Conservation (phyloP, 768 basidiomycete species). For the Tulasnella sp. region DNA sequence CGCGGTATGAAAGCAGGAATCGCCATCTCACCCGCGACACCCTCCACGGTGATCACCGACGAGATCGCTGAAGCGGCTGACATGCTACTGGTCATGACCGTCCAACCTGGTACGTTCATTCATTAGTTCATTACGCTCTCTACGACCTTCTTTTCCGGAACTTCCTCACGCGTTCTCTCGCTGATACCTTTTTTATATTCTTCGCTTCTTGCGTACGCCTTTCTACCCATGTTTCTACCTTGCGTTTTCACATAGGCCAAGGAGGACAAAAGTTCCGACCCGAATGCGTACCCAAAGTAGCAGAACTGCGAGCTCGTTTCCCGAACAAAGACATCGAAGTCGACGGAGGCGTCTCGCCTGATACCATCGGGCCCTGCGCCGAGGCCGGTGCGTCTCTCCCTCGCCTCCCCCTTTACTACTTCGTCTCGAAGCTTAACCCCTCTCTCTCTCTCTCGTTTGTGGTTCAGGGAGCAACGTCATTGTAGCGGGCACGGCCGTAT, state of each 20-base stretch:
- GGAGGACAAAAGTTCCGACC: slow-evolving; percentile 97
- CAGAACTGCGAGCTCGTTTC: slow-evolving; percentile 84
- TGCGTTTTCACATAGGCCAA: slow-evolving; percentile 83
- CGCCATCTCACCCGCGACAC: slow-evolving; percentile 94
- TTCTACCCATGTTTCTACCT: too few species aligned
- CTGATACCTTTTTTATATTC: background rate
- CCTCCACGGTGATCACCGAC: slow-evolving; percentile 81
- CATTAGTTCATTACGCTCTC: too few species aligned
- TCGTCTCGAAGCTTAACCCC: background rate
- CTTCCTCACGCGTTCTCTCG: background rate
- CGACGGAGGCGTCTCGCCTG: slow-evolving; percentile 92
- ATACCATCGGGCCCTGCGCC: slow-evolving; percentile 82
- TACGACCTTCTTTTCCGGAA: too few species aligned
- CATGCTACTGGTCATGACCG: slow-evolving; percentile 27
- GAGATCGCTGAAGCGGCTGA: slow-evolving; percentile 67
- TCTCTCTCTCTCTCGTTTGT: too few species aligned
- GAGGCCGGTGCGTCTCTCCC: slow-evolving; percentile 66
- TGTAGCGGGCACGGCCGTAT: slow-evolving; percentile 95
- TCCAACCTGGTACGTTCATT: slow-evolving; percentile 16
- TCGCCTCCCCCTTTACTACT: background rate
- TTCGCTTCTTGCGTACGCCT: too few species aligned
- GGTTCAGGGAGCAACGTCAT: slow-evolving; percentile 91
- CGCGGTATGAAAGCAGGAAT: slow-evolving; percentile 86
- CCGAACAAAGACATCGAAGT: slow-evolving; percentile 96
- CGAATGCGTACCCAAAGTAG: slow-evolving; percentile 87